Evolutionary conservation across 345 rosid species (phyloP), one percentile per base, ranked within the genome.

Genomic region (Aquilaria yunnanensis): DNA sequence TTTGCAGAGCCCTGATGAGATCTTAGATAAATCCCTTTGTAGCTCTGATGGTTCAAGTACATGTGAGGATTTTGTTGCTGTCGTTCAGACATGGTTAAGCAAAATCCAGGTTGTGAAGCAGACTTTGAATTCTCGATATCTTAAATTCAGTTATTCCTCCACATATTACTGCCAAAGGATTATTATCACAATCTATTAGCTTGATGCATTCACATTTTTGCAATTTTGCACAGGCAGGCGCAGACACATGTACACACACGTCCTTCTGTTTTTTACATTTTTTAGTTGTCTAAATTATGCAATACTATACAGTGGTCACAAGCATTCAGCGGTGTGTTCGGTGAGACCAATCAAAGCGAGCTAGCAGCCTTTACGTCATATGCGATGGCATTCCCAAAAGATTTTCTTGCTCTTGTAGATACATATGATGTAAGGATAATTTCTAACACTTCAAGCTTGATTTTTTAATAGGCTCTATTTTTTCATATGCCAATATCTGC

Each of bases 261-360:
- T 3, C 7, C 43, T 37, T 37, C 43, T 57, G 1, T 52, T 13
- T 32, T 31, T 12, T 30, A 32, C 29, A 32, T 5, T 5, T 32
- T 51, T n/a, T 47, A 47, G n/a, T 10, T 63, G 32, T 31, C 67
- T 61, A 32, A 31, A 60, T 51, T 63, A 33, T 69, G 56, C 64
- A 51, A 78, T 57, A 32, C 74, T 64, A 66, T 59, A 69, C 80
- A 90, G 96, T 64, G 84, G 76, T 86, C 90, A 56, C 75, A 78
- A n/a, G 61, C 87, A 31, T 71, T 82, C 10, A 53, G 64, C 61
- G 86, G 83, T 46, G 62, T 60, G 58, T 85, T 88, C 64, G 86
- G 90, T 29, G 93, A 90, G 82, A 94, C 97, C 56, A 94, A 94
- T 75, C 83, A 83, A 75, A 90, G 97, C 30, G 99, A 94, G 78